Conservation (phyloP, 2,329 filamentous ascomycete species). For the Penicillium sp. region DNA sequence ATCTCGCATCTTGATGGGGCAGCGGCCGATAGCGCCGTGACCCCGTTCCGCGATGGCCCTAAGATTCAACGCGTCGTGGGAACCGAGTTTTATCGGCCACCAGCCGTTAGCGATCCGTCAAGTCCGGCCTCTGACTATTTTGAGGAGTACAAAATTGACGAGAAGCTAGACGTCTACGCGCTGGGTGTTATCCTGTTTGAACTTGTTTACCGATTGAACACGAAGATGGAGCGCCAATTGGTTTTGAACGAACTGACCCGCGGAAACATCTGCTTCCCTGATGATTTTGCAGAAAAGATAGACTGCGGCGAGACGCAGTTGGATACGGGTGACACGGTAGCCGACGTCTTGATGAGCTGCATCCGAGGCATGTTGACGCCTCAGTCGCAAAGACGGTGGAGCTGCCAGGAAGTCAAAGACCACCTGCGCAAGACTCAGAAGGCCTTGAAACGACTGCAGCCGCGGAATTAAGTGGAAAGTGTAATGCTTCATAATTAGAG, state of each 20-base stretch:
- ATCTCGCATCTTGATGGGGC: conserved; percentile 43
- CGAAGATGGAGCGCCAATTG: conserved; percentile 48
- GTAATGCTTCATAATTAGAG: background rate
- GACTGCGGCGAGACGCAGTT: conserved; percentile 29
- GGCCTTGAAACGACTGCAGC: conserved; percentile 15
- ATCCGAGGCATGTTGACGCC: conserved; percentile 45
- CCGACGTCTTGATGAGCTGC: conserved; percentile 36
- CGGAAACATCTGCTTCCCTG: conserved; percentile 32
- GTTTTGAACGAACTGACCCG: conserved; percentile 43
- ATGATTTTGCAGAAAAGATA: conserved; percentile 40
- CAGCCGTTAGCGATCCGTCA: conserved; percentile 21
- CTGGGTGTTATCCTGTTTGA: conserved; percentile 64
- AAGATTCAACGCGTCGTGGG: conserved; percentile 51
- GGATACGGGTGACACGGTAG: conserved; percentile 28
- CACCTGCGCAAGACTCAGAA: conserved; percentile 33
- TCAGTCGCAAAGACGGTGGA: conserved; percentile 37
- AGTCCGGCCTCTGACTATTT: conserved; percentile 7
- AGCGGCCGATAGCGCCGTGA: conserved; percentile 19
- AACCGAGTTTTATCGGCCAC: conserved; percentile 62
- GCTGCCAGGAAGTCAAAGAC: conserved; percentile 36
- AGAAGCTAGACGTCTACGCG: conserved; percentile 61
- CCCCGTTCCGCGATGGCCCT: conserved; percentile 18
- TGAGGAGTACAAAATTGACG: conserved; percentile 38
- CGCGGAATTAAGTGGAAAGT: background rate
- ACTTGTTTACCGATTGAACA: conserved; percentile 55